Conservation (phyloP, 331 rosid species). For the Spiraea crenata region DNA sequence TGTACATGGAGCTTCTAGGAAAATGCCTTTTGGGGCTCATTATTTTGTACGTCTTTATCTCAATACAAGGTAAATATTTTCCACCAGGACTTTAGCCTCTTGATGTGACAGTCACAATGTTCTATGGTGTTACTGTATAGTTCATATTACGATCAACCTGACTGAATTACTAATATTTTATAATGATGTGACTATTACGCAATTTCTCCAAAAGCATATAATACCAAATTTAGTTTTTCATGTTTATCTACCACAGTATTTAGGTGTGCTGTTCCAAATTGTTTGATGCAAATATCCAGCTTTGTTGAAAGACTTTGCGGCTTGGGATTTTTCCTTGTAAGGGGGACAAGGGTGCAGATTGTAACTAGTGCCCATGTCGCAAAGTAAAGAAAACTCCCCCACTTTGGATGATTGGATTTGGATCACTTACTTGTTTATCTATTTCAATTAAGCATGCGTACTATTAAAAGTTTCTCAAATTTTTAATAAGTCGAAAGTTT, state of each 20-base stretch:
- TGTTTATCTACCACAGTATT: not conserved
- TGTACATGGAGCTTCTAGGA: constrained; percentile 49
- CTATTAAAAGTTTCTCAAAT: too few relatives aligned
- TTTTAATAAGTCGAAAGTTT: too few relatives aligned
- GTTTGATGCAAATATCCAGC: not conserved
- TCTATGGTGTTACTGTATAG: too few relatives aligned
- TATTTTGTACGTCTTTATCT: constrained; percentile 12
- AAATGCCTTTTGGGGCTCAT: constrained; percentile 29
- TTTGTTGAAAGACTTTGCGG: not conserved
- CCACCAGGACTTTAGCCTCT: not conserved
- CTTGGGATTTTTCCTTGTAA: not conserved
- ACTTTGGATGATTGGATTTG: not conserved
- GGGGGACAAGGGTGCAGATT: constrained; percentile 3
- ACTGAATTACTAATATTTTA: too few relatives aligned
- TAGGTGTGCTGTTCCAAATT: not conserved
- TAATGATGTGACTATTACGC: too few relatives aligned
- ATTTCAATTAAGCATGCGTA: too few relatives aligned
- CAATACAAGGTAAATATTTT: constrained; percentile 21
- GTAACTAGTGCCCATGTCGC: not conserved
- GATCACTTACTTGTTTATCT: too few relatives aligned
- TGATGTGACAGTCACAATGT: too few relatives aligned
- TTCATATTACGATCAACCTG: too few relatives aligned
- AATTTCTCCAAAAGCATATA: too few relatives aligned
- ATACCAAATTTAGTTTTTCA: not conserved
- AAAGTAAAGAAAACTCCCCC: not conserved